phyloP scores from a whole-genome alignment of 495 filamentous ascomycete genomes.

The Penicillium manginii region DNA sequence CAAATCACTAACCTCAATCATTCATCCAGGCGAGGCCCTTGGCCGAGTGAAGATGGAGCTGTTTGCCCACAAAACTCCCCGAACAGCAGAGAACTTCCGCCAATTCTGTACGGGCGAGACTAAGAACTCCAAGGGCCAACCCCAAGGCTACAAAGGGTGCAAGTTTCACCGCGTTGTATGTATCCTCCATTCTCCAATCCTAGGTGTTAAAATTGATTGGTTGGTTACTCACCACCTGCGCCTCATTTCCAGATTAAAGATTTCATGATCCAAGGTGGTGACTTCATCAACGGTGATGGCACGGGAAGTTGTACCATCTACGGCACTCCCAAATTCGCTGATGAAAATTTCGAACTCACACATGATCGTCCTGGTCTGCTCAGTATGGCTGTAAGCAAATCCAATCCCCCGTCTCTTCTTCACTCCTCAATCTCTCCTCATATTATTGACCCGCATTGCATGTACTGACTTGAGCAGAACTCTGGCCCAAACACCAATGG shows the following conservation, averaged over 20 bases:
- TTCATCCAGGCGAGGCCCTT: conserved; percentile 73
- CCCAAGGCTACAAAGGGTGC: conserved; percentile 90
- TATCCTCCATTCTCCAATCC: conserved; percentile 14
- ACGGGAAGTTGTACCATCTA: conserved; percentile 89
- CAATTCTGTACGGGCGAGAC: conserved; percentile 96
- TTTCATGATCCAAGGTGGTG: conserved; percentile 97
- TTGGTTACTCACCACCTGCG: too few species aligned
- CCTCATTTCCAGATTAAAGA: conserved; percentile 72
- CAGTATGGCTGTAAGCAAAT: conserved; percentile 84
- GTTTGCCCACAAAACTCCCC: conserved; percentile 80
- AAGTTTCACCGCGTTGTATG: conserved; percentile 94
- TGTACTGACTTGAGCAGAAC: conserved; percentile 58
- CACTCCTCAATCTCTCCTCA: not conserved
- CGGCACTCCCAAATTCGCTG: conserved; percentile 78
- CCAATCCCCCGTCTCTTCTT: not conserved
- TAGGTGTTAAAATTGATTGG: too few species aligned
- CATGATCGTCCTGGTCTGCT: conserved; percentile 81
- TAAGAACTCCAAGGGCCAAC: conserved; percentile 77
- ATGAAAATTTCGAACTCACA: conserved; percentile 85
- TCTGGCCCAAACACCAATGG: conserved; percentile 93
- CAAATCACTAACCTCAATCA: not conserved
- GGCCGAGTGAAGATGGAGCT: conserved; percentile 95
- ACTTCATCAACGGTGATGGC: conserved; percentile 93
- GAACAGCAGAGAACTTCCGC: conserved; percentile 95
- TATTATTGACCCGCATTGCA: not conserved